These are phyloP conservation scores for Rhipidocladum racemiflorum DNA, from an alignment of 176 grass and related monocot genomes.

Conservation along the genomic window DNA sequence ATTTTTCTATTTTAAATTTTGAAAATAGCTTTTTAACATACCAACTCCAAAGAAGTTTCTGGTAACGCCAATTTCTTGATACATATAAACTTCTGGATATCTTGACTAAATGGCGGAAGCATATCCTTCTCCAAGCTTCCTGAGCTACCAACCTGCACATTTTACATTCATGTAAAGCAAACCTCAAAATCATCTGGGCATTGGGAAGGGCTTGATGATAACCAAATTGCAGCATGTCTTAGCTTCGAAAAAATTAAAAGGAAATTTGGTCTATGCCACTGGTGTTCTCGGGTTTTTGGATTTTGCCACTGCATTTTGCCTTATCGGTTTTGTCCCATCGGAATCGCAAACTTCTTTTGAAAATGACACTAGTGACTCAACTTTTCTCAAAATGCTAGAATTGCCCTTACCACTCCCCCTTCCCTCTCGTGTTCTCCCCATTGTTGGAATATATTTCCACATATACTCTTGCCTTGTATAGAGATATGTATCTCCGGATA, in stretches of 20 bases:
- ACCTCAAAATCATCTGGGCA: slow-evolving; percentile 16
- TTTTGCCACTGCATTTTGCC: no score
- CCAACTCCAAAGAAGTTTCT: slow-evolving; percentile 52
- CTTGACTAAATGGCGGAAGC: slow-evolving; percentile 31
- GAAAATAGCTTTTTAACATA: slow-evolving; percentile 26
- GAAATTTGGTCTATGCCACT: no score
- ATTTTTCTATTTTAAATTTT: slow-evolving; percentile 1
- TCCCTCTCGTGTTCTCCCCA: no score
- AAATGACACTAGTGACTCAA: no score
- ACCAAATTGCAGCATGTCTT: slow-evolving; percentile 10
- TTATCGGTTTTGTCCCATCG: no score
- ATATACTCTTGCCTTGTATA: no score
- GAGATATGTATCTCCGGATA: no score
- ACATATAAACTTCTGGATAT: slow-evolving; percentile 32
- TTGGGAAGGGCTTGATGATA: neutral
- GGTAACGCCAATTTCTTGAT: slow-evolving; percentile 33
- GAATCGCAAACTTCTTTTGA: no score
- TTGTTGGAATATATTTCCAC: no score
- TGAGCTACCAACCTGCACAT: slow-evolving; percentile 36
- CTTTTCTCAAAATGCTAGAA: no score
- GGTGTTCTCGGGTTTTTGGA: no score
- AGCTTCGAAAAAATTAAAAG: neutral
- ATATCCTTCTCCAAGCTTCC: slow-evolving; percentile 39
- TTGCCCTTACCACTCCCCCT: no score
- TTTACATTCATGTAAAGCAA: slow-evolving; percentile 21